Percentiles rank a stretch among this genome's conserved stretches.
These are phyloP conservation scores for Diutina ranongensis DNA, from an alignment of 1,139 yeast species.

Conservation along the genomic window DNA sequence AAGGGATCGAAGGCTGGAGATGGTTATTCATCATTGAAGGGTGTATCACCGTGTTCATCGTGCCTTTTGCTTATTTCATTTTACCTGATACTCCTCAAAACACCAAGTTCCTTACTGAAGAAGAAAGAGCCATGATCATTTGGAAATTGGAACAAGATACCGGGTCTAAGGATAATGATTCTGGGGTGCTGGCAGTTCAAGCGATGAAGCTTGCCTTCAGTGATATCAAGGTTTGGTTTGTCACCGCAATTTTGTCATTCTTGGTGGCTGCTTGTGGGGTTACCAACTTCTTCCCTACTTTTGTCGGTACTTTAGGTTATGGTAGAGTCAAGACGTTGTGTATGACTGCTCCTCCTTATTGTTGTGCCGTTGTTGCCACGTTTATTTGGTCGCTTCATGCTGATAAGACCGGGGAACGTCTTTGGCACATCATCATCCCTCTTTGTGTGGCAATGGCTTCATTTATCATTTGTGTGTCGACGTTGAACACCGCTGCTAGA, in stretches of 20 bases:
- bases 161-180: slow-evolving; percentile 31
- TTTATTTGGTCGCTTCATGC: slow-evolving; percentile 47
- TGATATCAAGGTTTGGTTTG: slow-evolving; percentile 20
- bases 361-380: slow-evolving; percentile 42
- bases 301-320: slow-evolving; percentile 43
- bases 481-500: slow-evolving; percentile 45
- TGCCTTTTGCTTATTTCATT: slow-evolving; percentile 45
- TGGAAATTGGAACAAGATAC: slow-evolving; percentile 32
- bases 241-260: slow-evolving; percentile 28
- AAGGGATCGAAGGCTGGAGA: slow-evolving; percentile 33
- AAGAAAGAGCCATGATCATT: slow-evolving; percentile 39
- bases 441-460: slow-evolving; percentile 32
- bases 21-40: slow-evolving; percentile 73
- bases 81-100: slow-evolving; percentile 55
- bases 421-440: slow-evolving; percentile 39
- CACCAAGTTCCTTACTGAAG: slow-evolving; percentile 37
- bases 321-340: slow-evolving; percentile 37
- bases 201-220: slow-evolving; percentile 29
- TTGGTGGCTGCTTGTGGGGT: slow-evolving; percentile 49
- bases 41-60: slow-evolving; percentile 49
- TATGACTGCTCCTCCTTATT: slow-evolving; percentile 51
- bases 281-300: slow-evolving; percentile 51
- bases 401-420: slow-evolving; percentile 45
- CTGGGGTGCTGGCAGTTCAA: slow-evolving; percentile 10
- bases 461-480: slow-evolving; percentile 43